Percentiles rank a stretch among this genome's conserved stretches.
These are phyloP conservation scores for Gossypium thurberi DNA, from an alignment of 345 rosid genomes.

Conservation along the genomic window DNA sequence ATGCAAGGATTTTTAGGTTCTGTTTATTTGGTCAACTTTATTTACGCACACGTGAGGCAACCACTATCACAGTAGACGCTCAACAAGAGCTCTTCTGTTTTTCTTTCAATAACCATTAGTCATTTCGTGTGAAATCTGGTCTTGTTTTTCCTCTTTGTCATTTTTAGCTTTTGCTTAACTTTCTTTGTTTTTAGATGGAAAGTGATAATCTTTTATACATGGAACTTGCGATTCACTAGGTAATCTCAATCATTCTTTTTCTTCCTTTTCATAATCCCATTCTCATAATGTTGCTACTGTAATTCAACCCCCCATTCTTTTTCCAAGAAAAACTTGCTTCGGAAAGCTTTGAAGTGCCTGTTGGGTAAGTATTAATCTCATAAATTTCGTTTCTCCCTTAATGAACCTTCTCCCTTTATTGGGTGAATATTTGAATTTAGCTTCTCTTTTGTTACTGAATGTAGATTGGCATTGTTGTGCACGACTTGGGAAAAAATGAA, in stretches of 20 bases:
- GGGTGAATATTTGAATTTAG: neutral
- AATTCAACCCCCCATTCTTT: neutral
- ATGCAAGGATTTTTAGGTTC: too few species aligned
- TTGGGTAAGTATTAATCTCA: constrained; percentile 42
- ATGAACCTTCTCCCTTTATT: neutral
- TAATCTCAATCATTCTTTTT: constrained; percentile 6
- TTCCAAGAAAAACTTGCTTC: constrained; percentile 66
- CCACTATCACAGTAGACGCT: too few species aligned
- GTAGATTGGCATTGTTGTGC: neutral
- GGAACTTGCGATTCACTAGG: constrained; percentile 54
- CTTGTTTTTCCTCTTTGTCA: neutral
- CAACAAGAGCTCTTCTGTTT: too few species aligned
- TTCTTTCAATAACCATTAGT: too few species aligned
- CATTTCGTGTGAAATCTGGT: too few species aligned
- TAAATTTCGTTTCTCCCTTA: neutral
- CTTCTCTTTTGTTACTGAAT: neutral
- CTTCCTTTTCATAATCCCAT: neutral
- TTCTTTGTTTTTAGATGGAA: constrained; percentile 20
- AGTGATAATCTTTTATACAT: constrained; percentile 27
- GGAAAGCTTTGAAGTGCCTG: constrained; percentile 69
- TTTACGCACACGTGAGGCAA: too few species aligned
- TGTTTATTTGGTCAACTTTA: too few species aligned
- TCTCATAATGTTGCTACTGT: neutral
- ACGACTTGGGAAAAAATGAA: neutral
- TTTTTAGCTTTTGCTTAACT: neutral